A percentile compares a stretch with the other conserved stretches of the same genome.
Evolutionary conservation across 108 stramenopile genomes (phyloP).

Genomic region (Skeletonema marinoi): DNA sequence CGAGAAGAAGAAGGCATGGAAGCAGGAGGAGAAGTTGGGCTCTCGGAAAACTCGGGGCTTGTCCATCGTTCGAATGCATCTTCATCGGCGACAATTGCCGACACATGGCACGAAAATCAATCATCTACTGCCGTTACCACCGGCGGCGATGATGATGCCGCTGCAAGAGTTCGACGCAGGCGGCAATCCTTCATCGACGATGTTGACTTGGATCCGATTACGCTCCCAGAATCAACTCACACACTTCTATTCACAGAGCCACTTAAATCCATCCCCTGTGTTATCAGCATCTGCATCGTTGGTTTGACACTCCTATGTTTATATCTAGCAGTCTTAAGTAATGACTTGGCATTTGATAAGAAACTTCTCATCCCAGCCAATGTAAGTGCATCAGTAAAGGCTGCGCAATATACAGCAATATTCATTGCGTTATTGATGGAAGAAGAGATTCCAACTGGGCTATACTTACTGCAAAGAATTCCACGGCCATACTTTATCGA

Average conservation of each 20-base stretch:
- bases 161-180: neutral
- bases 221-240: constrained; percentile 16
- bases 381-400: neutral
- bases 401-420: constrained; percentile 16
- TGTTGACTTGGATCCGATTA: neutral
- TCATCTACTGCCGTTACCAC: neutral
- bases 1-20: too few relatives aligned
- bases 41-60: neutral
- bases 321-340: constrained; percentile 7
- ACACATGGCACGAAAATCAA: too few relatives aligned
- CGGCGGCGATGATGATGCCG: neutral
- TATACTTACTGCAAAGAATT: neutral
- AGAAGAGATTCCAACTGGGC: constrained; percentile 7
- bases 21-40: too few relatives aligned
- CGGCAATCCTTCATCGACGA: neutral
- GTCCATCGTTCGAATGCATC: neutral
- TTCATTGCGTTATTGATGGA: constrained; percentile 32
- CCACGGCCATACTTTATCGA: neutral
- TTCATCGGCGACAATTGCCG: neutral
- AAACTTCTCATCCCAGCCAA: constrained; percentile 13
- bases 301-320: constrained; percentile 6
- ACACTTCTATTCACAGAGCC: constrained; percentile 32
- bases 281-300: neutral
- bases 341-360: neutral
- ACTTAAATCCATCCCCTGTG: constrained; percentile 12